Evolutionary conservation across 495 filamentous ascomycete genomes (phyloP).

Genomic region (Aspergillus saccharolyticus): DNA sequence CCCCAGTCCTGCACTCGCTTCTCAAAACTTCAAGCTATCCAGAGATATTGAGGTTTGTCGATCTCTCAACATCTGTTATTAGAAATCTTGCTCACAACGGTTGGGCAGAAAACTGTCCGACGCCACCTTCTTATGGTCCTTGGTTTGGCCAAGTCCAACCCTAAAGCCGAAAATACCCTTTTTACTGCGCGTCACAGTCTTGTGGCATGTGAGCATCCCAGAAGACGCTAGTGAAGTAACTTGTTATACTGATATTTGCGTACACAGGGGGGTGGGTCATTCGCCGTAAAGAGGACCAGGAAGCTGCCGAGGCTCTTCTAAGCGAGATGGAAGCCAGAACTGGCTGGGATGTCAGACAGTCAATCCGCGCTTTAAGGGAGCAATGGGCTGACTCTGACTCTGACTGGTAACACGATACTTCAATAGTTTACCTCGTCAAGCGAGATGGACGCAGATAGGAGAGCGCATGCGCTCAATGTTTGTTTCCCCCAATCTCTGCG

Average conservation of each 20-base stretch:
- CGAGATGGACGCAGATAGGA: too few species aligned
- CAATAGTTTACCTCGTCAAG: too few species aligned
- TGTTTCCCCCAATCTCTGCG: too few species aligned
- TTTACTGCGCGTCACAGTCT: slow-evolving; percentile 31
- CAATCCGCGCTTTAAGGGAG: slow-evolving; percentile 19
- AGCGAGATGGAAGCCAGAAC: slow-evolving; percentile 25
- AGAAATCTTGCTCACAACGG: background rate
- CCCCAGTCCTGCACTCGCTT: slow-evolving; percentile 12
- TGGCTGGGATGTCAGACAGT: slow-evolving; percentile 28
- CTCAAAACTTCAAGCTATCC: slow-evolving; percentile 23
- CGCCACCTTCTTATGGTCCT: slow-evolving; percentile 24
- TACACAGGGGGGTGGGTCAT: slow-evolving; percentile 28
- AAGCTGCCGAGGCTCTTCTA: slow-evolving; percentile 22
- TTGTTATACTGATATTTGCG: background rate
- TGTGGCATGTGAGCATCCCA: slow-evolving; percentile 21
- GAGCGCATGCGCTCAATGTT: too few species aligned
- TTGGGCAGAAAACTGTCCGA: slow-evolving; percentile 20
- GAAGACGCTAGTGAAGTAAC: background rate
- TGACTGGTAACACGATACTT: slow-evolving; percentile 8
- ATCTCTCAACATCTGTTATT: background rate
- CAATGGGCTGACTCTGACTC: slow-evolving; percentile 24
- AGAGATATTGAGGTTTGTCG: slow-evolving; percentile 21
- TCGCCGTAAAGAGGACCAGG: slow-evolving; percentile 23
- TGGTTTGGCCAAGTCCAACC: slow-evolving; percentile 27
- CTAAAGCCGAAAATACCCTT: slow-evolving; percentile 26